phyloP scores from a whole-genome alignment of 2,329 filamentous ascomycete species.

The Emergomyces africanus region DNA sequence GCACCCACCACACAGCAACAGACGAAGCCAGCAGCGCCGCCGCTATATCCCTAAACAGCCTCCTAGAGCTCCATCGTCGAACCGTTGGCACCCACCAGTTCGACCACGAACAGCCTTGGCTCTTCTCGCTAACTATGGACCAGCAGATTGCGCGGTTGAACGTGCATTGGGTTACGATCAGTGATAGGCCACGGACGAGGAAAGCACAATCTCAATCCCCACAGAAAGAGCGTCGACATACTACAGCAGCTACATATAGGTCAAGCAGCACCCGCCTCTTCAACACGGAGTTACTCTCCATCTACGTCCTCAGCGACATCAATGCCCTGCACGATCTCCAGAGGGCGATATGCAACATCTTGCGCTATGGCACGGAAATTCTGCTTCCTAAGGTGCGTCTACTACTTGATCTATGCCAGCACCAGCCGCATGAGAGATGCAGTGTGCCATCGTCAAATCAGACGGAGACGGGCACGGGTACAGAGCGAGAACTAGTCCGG shows the following conservation, averaged over 20 bases:
- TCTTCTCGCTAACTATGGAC: constrained; percentile 2
- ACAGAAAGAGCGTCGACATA: neutral
- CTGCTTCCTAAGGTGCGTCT: neutral
- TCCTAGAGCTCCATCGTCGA: neutral
- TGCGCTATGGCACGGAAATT: neutral
- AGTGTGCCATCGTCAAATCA: neutral
- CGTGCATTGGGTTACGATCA: neutral
- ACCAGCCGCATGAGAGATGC: neutral
- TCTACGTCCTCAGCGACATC: neutral
- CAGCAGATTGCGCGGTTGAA: constrained; percentile 1
- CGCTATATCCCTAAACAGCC: neutral
- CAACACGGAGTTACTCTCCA: neutral
- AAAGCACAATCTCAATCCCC: neutral
- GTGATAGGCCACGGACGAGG: neutral
- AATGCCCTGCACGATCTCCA: neutral
- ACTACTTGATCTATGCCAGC: neutral
- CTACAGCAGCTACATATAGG: neutral
- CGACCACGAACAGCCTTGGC: neutral
- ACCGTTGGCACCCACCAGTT: neutral
- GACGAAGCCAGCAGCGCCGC: neutral
- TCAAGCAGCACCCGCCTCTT: neutral
- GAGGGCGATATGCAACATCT: neutral
- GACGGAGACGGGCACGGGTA: neutral
- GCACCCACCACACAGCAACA: neutral
- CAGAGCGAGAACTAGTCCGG: too few species aligned